Conservation (phyloP, 1,284 basidiomycete genomes). For the Ustilago crameri region DNA sequence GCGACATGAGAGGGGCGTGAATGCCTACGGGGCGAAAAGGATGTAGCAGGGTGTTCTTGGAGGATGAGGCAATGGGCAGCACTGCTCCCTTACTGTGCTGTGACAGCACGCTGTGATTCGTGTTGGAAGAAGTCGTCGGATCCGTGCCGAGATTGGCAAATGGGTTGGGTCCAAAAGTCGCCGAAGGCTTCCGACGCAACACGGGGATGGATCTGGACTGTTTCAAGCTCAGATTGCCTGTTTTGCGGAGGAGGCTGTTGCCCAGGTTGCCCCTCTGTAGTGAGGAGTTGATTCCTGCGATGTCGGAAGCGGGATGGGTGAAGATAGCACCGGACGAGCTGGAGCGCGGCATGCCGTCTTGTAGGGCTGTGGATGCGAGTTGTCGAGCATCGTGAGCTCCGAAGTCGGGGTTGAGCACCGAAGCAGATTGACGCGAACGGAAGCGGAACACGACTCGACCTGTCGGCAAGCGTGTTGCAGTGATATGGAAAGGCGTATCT, state of each 20-base stretch:
- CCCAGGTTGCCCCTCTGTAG: slow-evolving; percentile 6
- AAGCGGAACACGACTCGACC: slow-evolving; percentile 56
- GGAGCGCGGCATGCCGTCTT: slow-evolving; percentile 39
- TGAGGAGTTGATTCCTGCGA: slow-evolving; percentile 1
- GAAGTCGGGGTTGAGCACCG: background rate
- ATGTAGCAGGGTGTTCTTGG: slow-evolving; percentile 4
- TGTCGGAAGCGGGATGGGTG: slow-evolving; percentile 12
- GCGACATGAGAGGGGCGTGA: slow-evolving; percentile 20
- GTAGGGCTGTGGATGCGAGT: slow-evolving; percentile 1
- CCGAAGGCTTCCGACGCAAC: slow-evolving; percentile 40
- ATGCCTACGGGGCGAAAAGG: slow-evolving; percentile 4
- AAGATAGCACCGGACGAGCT: slow-evolving; percentile 41
- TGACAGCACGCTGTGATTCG: background rate
- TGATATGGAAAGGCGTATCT: slow-evolving; percentile 54
- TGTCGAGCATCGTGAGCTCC: background rate
- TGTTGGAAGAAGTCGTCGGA: background rate
- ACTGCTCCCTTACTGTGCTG: background rate
- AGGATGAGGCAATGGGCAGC: slow-evolving; percentile 15
- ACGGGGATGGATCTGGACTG: slow-evolving; percentile 53
- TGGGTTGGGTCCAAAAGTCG: slow-evolving; percentile 10
- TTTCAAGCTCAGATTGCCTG: slow-evolving; percentile 44
- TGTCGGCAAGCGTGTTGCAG: slow-evolving; percentile 39
- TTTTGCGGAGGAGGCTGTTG: slow-evolving; percentile 38
- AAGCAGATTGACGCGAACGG: slow-evolving; percentile 21
- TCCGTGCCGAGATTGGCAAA: slow-evolving; percentile 1